These are phyloP conservation scores for Trichoderma breve DNA, from an alignment of 2,329 filamentous ascomycete genomes.

Conservation along the genomic window DNA sequence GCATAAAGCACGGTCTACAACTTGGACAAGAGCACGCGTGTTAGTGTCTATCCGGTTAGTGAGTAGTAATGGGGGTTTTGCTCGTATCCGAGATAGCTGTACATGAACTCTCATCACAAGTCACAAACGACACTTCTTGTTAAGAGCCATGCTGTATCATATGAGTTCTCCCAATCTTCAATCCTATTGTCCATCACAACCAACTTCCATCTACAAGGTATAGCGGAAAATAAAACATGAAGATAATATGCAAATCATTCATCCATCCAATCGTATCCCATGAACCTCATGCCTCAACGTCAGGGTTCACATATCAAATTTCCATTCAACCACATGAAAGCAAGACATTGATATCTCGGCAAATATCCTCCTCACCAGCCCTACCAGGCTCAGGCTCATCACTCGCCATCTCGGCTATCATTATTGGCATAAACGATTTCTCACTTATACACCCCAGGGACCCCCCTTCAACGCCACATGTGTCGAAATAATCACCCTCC, in stretches of 20 bases:
- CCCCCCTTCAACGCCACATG: neutral
- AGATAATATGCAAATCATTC: neutral
- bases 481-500: neutral
- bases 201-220: neutral
- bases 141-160: neutral
- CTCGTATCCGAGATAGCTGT: neutral
- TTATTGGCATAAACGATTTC: neutral
- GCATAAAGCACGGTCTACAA: slow-evolving; percentile 6
- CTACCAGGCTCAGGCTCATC: neutral
- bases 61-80: too few relatives aligned
- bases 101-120: neutral
- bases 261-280: neutral
- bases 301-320: neutral
- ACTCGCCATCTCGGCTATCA: neutral
- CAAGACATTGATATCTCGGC: neutral
- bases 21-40: neutral
- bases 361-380: slow-evolving; percentile 1
- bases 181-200: neutral
- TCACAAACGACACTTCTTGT: neutral
- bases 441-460: neutral
- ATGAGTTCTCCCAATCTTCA: neutral
- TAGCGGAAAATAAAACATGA: neutral
- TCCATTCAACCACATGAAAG: neutral
- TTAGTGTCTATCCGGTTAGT: neutral
- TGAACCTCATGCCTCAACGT: neutral